These are phyloP conservation scores for Xerocomus amazonicus DNA, from an alignment of 1,284 basidiomycete species.

Conservation along the genomic window DNA sequence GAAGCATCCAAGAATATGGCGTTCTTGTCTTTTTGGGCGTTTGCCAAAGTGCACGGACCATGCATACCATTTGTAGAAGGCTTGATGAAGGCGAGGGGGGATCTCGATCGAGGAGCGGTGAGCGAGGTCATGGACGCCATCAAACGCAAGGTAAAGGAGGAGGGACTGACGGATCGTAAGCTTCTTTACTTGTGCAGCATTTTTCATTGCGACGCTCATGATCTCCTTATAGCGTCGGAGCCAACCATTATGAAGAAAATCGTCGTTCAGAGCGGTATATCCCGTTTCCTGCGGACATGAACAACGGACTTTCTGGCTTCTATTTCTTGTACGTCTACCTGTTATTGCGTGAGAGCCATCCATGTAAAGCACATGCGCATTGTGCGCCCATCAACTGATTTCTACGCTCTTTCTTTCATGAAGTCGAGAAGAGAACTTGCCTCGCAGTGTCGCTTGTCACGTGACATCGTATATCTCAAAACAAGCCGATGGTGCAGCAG, in stretches of 20 bases:
- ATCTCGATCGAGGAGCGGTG: conserved; percentile 85
- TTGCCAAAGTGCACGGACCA: conserved; percentile 95
- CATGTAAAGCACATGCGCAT: conserved; percentile 10
- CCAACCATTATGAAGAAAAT: conserved; percentile 87
- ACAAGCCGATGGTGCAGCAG: no score
- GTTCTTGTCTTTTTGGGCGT: conserved; percentile 93
- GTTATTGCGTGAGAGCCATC: neutral
- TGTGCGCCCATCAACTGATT: conserved; percentile 11
- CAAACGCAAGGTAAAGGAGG: conserved; percentile 88
- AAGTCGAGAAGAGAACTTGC: no score
- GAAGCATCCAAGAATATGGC: conserved; percentile 90
- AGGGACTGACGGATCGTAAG: conserved; percentile 81
- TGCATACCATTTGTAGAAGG: conserved; percentile 90
- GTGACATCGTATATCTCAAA: no score
- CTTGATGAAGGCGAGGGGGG: conserved; percentile 85
- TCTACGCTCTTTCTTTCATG: neutral
- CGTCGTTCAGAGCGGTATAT: conserved; percentile 69
- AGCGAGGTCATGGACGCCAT: conserved; percentile 93
- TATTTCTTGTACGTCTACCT: conserved; percentile 8
- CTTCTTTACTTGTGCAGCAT: conserved; percentile 18
- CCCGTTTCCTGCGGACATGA: conserved; percentile 53
- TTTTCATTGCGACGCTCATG: conserved; percentile 7
- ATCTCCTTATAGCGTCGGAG: conserved; percentile 51
- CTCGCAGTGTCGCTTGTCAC: no score
- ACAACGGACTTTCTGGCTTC: neutral